phyloP scores from a whole-genome alignment of 805 yeast genomes.

The Zygoascus bituminiphila region DNA sequence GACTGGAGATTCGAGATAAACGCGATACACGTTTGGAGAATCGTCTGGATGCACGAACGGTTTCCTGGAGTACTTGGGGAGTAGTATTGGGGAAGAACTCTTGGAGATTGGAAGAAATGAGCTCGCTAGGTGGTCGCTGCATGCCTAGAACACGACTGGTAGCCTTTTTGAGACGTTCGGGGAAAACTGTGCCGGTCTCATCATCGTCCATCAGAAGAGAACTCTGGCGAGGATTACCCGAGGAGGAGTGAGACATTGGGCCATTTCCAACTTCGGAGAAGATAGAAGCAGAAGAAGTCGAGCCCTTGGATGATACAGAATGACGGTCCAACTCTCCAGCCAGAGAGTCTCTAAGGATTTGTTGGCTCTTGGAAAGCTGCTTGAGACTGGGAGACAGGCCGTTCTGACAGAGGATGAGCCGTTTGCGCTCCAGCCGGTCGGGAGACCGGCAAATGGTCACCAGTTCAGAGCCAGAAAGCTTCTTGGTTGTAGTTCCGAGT shows the following conservation, averaged over 20 bases:
- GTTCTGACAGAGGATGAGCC: conserved; percentile 59
- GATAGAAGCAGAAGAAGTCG: not conserved
- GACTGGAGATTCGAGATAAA: conserved; percentile 27
- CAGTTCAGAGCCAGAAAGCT: conserved; percentile 68
- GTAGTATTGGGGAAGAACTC: conserved; percentile 88
- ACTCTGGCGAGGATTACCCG: not conserved
- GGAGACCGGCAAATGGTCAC: conserved; percentile 75
- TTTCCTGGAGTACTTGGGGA: conserved; percentile 61
- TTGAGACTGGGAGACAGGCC: conserved; percentile 47
- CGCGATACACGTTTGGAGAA: conserved; percentile 58
- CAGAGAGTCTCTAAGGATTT: conserved; percentile 16
- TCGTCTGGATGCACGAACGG: conserved; percentile 76
- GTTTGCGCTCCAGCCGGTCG: conserved; percentile 58
- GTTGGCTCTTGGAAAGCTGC: conserved; percentile 24
- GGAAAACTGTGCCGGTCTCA: conserved; percentile 4
- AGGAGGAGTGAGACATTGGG: not conserved
- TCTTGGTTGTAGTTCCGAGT: conserved; percentile 37
- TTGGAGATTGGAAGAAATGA: conserved; percentile 79
- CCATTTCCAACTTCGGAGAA: not conserved
- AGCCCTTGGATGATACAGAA: not conserved
- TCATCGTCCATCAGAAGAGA: conserved; percentile 5
- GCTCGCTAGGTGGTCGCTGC: conserved; percentile 88
- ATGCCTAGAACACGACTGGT: not conserved
- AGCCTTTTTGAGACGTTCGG: conserved; percentile 4
- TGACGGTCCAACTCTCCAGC: not conserved